A percentile compares a stretch with the other conserved stretches of the same genome.
phyloP scores from a whole-genome alignment of 2,329 filamentous ascomycete genomes.

The Botryotinia narcissicola region DNA sequence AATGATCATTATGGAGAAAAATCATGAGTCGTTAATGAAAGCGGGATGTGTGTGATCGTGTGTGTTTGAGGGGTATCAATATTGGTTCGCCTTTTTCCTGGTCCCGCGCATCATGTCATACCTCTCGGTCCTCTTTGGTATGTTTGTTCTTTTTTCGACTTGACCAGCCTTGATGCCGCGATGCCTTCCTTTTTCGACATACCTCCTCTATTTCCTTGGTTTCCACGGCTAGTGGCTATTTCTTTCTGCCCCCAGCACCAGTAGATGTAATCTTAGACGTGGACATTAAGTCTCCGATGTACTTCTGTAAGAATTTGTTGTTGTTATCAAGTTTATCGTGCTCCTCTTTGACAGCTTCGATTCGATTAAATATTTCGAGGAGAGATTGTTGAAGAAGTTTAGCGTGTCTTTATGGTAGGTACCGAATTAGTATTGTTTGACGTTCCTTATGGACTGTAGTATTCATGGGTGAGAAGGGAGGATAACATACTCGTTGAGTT shows the following conservation, averaged over 20 bases:
- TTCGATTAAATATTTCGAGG: slow-evolving; percentile 84
- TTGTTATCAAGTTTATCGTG: slow-evolving; percentile 96
- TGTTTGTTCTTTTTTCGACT: slow-evolving; percentile 15
- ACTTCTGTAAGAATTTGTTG: slow-evolving; percentile 96
- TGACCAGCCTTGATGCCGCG: slow-evolving; percentile 17
- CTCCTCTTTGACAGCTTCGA: slow-evolving; percentile 90
- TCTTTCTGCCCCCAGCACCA: slow-evolving; percentile 34
- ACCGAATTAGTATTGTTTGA: slow-evolving; percentile 20
- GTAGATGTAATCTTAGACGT: slow-evolving; percentile 68
- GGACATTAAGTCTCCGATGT: slow-evolving; percentile 94
- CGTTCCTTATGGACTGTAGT: background rate
- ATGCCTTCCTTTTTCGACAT: slow-evolving; percentile 16
- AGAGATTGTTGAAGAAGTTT: slow-evolving; percentile 86
- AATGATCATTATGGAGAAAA: slow-evolving; percentile 12
- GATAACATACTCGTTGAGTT: slow-evolving; percentile 52
- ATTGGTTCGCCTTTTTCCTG: slow-evolving; percentile 12
- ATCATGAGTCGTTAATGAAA: slow-evolving; percentile 16
- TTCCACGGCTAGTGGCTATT: slow-evolving; percentile 25
- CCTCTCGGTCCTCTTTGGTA: slow-evolving; percentile 13
- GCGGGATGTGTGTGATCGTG: slow-evolving; percentile 12
- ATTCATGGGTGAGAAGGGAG: too few relatives aligned
- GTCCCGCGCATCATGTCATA: slow-evolving; percentile 10
- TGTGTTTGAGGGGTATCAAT: slow-evolving; percentile 14
- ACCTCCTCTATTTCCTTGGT: slow-evolving; percentile 18
- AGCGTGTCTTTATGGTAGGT: slow-evolving; percentile 65